A percentile compares a stretch with the other conserved stretches of the same genome.
These are phyloP conservation scores for Aspergillus arachidicola DNA, from an alignment of 2,329 filamentous ascomycete species.

Conservation along the genomic window DNA sequence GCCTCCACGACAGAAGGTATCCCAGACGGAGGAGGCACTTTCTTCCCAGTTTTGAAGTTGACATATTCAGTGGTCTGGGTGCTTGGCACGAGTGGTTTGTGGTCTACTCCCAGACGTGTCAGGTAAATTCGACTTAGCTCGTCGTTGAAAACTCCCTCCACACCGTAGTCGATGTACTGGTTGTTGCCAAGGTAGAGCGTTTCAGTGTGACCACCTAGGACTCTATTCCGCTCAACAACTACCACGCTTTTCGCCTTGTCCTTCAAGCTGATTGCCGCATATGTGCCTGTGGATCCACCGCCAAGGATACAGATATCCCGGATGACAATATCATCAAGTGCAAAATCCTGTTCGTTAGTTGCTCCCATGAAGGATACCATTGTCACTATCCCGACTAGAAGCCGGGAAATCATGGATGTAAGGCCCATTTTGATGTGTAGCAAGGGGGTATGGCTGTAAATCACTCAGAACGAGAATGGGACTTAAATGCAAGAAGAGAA, in stretches of 20 bases:
- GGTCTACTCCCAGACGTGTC: conserved; percentile 30
- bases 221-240: conserved; percentile 38
- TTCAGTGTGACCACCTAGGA: conserved; percentile 39
- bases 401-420: not conserved
- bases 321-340: conserved; percentile 16
- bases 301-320: conserved; percentile 41
- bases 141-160: conserved; percentile 35
- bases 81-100: conserved; percentile 15
- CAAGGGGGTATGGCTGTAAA: not conserved
- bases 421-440: not conserved
- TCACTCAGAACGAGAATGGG: not conserved
- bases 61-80: conserved; percentile 24
- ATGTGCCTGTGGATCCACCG: conserved; percentile 39
- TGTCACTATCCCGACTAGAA: not conserved
- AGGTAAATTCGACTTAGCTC: conserved; percentile 34
- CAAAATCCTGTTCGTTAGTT: not conserved
- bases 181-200: conserved; percentile 33
- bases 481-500: not conserved
- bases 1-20: conserved; percentile 5
- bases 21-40: conserved; percentile 14
- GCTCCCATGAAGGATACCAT: not conserved
- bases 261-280: conserved; percentile 34
- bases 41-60: conserved; percentile 30
- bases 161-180: conserved; percentile 36
- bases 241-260: conserved; percentile 35